phyloP scores from a whole-genome alignment of 2,329 filamentous ascomycete genomes.

The Orbilia oligospora region DNA sequence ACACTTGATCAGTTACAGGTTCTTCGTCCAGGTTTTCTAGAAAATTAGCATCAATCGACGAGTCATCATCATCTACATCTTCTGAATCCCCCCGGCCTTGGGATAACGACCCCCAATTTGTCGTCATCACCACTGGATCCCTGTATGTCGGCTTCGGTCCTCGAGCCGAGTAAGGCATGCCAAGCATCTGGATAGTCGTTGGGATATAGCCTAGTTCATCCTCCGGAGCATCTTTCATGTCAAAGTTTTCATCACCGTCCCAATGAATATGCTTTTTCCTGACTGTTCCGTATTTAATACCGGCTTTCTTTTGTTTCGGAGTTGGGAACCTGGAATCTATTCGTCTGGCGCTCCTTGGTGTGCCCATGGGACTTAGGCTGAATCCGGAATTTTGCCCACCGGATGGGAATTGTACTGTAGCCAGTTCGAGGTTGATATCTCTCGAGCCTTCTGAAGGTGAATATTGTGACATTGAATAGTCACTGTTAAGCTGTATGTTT shows the following conservation, averaged over 20 bases:
- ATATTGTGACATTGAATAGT: slow-evolving; percentile 18
- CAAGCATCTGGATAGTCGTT: neutral
- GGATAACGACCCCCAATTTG: neutral
- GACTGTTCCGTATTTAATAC: too few species aligned
- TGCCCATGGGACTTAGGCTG: slow-evolving; percentile 10
- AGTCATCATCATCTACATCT: neutral
- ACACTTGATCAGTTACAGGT: neutral
- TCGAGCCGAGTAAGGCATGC: slow-evolving; percentile 16
- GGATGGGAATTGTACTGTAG: neutral
- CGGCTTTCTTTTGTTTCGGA: slow-evolving; percentile 9
- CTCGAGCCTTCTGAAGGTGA: slow-evolving; percentile 23
- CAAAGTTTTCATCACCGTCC: slow-evolving; percentile 8
- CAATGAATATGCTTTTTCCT: slow-evolving; percentile 23
- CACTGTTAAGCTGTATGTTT: neutral
- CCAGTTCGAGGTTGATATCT: slow-evolving; percentile 1
- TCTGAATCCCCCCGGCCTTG: neutral
- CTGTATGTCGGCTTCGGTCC: slow-evolving; percentile 20
- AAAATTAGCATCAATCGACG: slow-evolving; percentile 14
- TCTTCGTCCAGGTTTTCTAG: slow-evolving; percentile 11
- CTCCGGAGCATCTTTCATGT: neutral
- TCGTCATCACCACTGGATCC: neutral
- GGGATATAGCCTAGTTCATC: neutral
- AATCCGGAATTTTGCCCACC: slow-evolving; percentile 7
- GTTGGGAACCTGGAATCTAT: slow-evolving; percentile 17
- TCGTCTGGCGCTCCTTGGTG: slow-evolving; percentile 31